A percentile compares a stretch with the other conserved stretches of the same genome.
Evolutionary conservation across 2,329 filamentous ascomycete species (phyloP).

Genomic region (Pestalotiopsis sp.): DNA sequence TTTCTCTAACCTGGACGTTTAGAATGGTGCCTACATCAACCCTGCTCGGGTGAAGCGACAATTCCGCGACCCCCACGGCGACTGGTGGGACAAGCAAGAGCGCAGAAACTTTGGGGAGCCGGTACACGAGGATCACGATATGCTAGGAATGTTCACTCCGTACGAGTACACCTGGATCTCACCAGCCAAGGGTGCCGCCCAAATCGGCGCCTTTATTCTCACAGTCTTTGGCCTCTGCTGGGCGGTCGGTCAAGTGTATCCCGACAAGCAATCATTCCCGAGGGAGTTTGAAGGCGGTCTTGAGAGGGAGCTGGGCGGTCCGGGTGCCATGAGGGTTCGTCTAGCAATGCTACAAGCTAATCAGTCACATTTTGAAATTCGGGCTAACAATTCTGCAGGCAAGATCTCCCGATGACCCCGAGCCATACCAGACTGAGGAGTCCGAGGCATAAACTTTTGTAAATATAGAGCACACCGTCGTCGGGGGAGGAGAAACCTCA

Average conservation of each 20-base stretch:
- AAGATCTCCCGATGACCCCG: constrained; percentile 54
- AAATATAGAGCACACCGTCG: constrained; percentile 24
- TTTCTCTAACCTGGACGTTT: not conserved
- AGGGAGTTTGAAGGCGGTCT: constrained; percentile 72
- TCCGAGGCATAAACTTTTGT: constrained; percentile 26
- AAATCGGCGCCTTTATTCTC: constrained; percentile 68
- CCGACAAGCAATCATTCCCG: constrained; percentile 69
- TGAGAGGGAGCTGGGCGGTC: constrained; percentile 72
- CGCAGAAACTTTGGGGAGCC: constrained; percentile 96
- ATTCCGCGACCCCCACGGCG: constrained; percentile 87
- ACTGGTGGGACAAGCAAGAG: constrained; percentile 98
- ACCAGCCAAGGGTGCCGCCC: constrained; percentile 66
- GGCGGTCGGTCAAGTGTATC: constrained; percentile 67
- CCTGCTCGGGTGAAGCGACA: constrained; percentile 80
- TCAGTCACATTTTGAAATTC: not conserved
- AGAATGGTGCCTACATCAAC: constrained; percentile 87
- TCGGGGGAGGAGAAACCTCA: not conserved
- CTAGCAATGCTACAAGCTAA: not conserved
- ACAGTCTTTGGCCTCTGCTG: constrained; percentile 66
- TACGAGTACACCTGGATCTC: constrained; percentile 85
- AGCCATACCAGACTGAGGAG: constrained; percentile 41
- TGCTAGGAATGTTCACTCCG: constrained; percentile 84
- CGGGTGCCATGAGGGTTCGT: constrained; percentile 66
- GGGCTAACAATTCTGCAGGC: constrained; percentile 37
- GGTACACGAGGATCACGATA: constrained; percentile 94